Evolutionary conservation across 2,329 filamentous ascomycete genomes (phyloP).

Genomic region (Dryadomyces sulphureus): DNA sequence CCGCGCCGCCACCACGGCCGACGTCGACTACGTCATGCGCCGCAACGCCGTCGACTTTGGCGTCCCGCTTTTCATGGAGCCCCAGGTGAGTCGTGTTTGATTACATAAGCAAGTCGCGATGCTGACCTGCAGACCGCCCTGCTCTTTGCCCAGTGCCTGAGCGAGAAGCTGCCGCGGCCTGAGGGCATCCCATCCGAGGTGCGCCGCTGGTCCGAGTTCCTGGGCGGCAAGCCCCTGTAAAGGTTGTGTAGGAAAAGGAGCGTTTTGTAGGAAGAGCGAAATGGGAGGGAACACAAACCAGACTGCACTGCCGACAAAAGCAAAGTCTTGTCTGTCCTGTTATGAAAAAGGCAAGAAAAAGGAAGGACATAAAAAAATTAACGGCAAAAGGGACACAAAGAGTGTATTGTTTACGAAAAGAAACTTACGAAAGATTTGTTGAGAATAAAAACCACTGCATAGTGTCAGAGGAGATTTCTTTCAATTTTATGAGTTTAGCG

Average conservation of each 20-base stretch:
- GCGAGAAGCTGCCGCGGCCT: slow-evolving; percentile 76
- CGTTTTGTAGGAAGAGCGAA: not conserved
- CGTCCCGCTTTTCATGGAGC: slow-evolving; percentile 96
- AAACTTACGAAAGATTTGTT: too few species aligned
- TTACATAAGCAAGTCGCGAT: not conserved
- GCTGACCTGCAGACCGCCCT: slow-evolving; percentile 62
- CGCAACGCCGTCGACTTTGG: slow-evolving; percentile 97
- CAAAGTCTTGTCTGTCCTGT: too few species aligned
- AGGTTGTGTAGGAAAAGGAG: not conserved
- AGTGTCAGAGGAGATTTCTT: too few species aligned
- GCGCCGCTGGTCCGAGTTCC: slow-evolving; percentile 88
- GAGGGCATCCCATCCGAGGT: slow-evolving; percentile 88
- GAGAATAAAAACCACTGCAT: too few species aligned
- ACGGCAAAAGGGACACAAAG: not conserved
- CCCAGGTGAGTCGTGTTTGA: slow-evolving; percentile 51
- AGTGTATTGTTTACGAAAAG: too few species aligned
- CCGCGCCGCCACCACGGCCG: slow-evolving; percentile 67
- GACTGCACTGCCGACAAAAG: too few species aligned
- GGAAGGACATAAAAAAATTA: not conserved
- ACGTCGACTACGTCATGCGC: slow-evolving; percentile 97
- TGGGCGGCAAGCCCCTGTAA: slow-evolving; percentile 71
- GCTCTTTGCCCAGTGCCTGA: slow-evolving; percentile 95
- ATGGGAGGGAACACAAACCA: not conserved
- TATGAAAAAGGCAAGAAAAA: not conserved
- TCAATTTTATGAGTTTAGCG: too few species aligned